A percentile compares a stretch with the other conserved stretches of the same genome.
These are phyloP conservation scores for Xylaria telfairii DNA, from an alignment of 495 filamentous ascomycete species.

Conservation along the genomic window DNA sequence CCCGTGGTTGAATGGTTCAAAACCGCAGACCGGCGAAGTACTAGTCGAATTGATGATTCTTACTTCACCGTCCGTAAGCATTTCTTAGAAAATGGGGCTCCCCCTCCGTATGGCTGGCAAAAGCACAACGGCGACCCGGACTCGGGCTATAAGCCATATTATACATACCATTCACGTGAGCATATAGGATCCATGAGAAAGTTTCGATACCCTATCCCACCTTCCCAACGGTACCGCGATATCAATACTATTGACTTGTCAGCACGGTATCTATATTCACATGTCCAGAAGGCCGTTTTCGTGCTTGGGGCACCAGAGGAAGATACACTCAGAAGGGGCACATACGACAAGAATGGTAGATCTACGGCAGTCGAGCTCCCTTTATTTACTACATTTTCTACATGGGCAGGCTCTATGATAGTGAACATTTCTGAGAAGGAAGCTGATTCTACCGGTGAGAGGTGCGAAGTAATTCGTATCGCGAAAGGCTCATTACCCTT, in stretches of 20 bases:
- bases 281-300: background rate
- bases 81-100: background rate
- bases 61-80: background rate
- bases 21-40: background rate
- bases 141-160: background rate
- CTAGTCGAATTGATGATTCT: background rate
- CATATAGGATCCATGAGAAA: background rate
- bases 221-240: constrained; percentile 5
- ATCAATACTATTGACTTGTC: background rate
- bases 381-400: background rate
- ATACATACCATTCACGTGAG: background rate
- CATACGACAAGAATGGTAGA: background rate
- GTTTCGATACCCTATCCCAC: constrained; percentile 7
- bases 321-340: background rate
- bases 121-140: background rate
- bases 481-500: background rate
- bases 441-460: background rate
- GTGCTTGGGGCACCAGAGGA: background rate
- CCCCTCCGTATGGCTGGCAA: background rate
- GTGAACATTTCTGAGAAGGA: background rate
- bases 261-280: background rate
- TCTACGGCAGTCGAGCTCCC: background rate
- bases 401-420: background rate
- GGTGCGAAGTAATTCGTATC: background rate
- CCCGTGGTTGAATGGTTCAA: constrained; percentile 1